phyloP scores from a whole-genome alignment of 2,329 filamentous ascomycete species.

The Didymella sp. region DNA sequence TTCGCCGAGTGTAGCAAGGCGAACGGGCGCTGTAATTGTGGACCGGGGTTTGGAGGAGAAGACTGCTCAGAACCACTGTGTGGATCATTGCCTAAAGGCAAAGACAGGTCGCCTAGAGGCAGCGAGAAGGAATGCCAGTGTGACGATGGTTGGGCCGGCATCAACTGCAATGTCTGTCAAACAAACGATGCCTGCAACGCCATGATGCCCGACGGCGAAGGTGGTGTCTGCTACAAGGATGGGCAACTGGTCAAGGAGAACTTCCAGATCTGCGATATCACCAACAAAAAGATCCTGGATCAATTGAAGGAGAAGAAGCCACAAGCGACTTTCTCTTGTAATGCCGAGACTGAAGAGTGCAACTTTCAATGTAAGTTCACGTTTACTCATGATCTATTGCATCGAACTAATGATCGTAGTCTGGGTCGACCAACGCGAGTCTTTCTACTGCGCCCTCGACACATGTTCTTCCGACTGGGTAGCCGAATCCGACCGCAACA shows the following conservation, averaged over 20 bases:
- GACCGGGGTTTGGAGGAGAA: slow-evolving; percentile 89
- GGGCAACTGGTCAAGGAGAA: slow-evolving; percentile 92
- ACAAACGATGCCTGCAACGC: slow-evolving; percentile 83
- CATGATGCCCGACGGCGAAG: slow-evolving; percentile 81
- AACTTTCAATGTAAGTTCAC: slow-evolving; percentile 85
- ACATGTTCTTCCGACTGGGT: slow-evolving; percentile 77
- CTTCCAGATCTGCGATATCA: slow-evolving; percentile 97
- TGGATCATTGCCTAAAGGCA: slow-evolving; percentile 81
- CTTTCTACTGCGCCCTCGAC: slow-evolving; percentile 92
- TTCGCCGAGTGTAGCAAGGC: slow-evolving; percentile 87
- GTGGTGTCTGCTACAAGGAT: slow-evolving; percentile 89
- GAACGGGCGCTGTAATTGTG: slow-evolving; percentile 92
- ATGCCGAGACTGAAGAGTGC: slow-evolving; percentile 75
- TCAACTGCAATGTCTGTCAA: slow-evolving; percentile 96
- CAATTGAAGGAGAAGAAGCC: slow-evolving; percentile 84
- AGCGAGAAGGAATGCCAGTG: slow-evolving; percentile 76
- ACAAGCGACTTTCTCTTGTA: slow-evolving; percentile 93
- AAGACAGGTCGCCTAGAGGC: slow-evolving; percentile 75
- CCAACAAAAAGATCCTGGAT: slow-evolving; percentile 90
- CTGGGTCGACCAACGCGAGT: slow-evolving; percentile 93
- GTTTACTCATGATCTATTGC: background rate
- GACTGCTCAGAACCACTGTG: slow-evolving; percentile 92
- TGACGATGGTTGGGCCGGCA: slow-evolving; percentile 91
- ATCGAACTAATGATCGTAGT: slow-evolving; percentile 61
- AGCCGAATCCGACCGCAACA: slow-evolving; percentile 74